A percentile compares a stretch with the other conserved stretches of the same genome.
Conservation (phyloP, 2,329 filamentous ascomycete genomes). For the Periconia sp. region DNA sequence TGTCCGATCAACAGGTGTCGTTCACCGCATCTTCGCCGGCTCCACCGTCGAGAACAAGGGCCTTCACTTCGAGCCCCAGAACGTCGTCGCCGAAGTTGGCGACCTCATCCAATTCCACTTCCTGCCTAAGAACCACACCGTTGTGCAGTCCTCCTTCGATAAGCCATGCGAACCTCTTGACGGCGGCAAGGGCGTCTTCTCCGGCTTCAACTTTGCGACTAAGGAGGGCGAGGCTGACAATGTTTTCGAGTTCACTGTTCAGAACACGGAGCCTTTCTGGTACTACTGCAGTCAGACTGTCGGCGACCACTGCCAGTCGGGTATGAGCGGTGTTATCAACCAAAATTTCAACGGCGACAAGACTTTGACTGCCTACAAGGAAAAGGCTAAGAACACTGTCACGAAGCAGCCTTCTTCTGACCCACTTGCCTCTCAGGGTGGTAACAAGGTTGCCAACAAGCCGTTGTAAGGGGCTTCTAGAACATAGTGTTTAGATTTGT, state of each 20-base stretch:
- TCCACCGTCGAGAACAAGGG: slow-evolving; percentile 29
- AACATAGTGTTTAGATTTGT: not conserved
- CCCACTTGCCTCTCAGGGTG: slow-evolving; percentile 23
- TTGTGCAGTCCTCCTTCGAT: slow-evolving; percentile 76
- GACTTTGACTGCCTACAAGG: slow-evolving; percentile 38
- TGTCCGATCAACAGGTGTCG: slow-evolving; percentile 27
- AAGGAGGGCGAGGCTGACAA: slow-evolving; percentile 22
- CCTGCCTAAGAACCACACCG: slow-evolving; percentile 70
- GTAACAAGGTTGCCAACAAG: slow-evolving; percentile 29
- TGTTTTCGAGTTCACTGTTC: slow-evolving; percentile 72
- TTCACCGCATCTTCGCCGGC: slow-evolving; percentile 36
- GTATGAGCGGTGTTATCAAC: slow-evolving; percentile 78
- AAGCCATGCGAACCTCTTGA: slow-evolving; percentile 68
- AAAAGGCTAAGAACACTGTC: slow-evolving; percentile 24
- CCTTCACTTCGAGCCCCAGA: slow-evolving; percentile 42
- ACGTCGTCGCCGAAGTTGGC: slow-evolving; percentile 36
- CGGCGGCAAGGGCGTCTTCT: slow-evolving; percentile 61
- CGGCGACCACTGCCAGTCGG: slow-evolving; percentile 69
- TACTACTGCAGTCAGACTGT: slow-evolving; percentile 74
- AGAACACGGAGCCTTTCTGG: slow-evolving; percentile 75
- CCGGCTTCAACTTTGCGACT: slow-evolving; percentile 66
- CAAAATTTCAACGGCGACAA: slow-evolving; percentile 34
- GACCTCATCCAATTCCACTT: slow-evolving; percentile 57
- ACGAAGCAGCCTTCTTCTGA: slow-evolving; percentile 28
- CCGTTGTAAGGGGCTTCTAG: slow-evolving; percentile 28